Evolutionary conservation across 805 yeast genomes (phyloP).

Genomic region (Wickerhamomyces silvicola): DNA sequence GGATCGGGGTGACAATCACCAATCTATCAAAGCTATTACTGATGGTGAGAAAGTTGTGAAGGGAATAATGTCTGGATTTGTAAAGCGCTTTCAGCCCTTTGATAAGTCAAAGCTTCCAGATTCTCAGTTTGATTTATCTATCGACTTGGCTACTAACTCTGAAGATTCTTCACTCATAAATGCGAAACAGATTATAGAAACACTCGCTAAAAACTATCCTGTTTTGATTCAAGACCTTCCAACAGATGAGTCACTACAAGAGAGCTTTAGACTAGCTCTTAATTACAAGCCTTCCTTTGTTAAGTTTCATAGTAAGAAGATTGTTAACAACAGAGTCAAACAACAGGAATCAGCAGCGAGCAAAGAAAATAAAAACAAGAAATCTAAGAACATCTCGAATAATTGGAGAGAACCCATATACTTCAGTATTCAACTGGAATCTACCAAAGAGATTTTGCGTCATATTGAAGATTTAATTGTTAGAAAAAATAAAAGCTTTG

Average conservation of each 20-base stretch:
- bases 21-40: constrained; percentile 53
- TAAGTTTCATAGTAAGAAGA: constrained; percentile 25
- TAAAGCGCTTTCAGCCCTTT: constrained; percentile 61
- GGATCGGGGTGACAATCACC: constrained; percentile 82
- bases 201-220: constrained; percentile 37
- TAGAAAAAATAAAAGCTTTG: constrained; percentile 1
- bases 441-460: constrained; percentile 5
- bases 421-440: constrained; percentile 36
- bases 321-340: constrained; percentile 4
- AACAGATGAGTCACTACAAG: constrained; percentile 31
- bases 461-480: constrained; percentile 12
- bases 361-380: constrained; percentile 5
- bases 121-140: constrained; percentile 53
- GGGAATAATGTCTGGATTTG: constrained; percentile 68
- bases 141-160: constrained; percentile 43
- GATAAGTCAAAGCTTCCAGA: constrained; percentile 49
- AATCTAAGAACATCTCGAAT: constrained; percentile 4
- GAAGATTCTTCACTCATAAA: constrained; percentile 44
- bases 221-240: constrained; percentile 37
- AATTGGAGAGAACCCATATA: constrained; percentile 31
- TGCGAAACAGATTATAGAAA: constrained; percentile 35
- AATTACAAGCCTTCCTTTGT: constrained; percentile 46
- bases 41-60: constrained; percentile 44
- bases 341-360: constrained; percentile 6
- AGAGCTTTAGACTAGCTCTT: constrained; percentile 49